Percentiles rank a stretch among this genome's conserved stretches.
Evolutionary conservation across 1,139 yeast genomes (phyloP).

Genomic region (Keqinozyma sinolaborantium): DNA sequence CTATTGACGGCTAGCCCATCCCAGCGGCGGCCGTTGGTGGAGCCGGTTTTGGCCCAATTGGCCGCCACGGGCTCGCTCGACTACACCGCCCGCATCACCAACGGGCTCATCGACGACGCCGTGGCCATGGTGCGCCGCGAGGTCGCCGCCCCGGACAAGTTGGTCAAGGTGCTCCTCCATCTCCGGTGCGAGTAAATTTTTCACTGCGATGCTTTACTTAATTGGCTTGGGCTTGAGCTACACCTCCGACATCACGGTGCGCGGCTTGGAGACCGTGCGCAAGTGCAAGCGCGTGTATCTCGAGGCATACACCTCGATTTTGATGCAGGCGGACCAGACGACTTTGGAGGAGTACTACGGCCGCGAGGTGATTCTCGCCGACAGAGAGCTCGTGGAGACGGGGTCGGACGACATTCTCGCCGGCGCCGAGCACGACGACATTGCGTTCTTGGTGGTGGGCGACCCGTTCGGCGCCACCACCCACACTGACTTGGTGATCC

Average conservation of each 20-base stretch:
- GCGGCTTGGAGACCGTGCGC: constrained; percentile 83
- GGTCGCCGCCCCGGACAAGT: constrained; percentile 17
- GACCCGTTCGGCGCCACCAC: constrained; percentile 99
- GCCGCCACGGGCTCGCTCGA: neutral
- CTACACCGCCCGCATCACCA: neutral
- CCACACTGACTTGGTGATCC: constrained; percentile 86
- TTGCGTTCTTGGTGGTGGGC: constrained; percentile 94
- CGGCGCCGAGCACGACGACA: constrained; percentile 73
- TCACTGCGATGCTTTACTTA: constrained; percentile 66
- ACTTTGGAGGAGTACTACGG: constrained; percentile 79
- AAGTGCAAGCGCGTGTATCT: constrained; percentile 84
- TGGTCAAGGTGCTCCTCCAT: constrained; percentile 13
- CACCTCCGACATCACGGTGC: constrained; percentile 86
- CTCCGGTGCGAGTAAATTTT: constrained; percentile 4
- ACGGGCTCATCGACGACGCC: constrained; percentile 15
- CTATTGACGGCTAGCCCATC: neutral
- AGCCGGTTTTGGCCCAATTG: neutral
- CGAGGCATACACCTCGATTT: constrained; percentile 92
- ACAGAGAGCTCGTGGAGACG: constrained; percentile 88
- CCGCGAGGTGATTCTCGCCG: constrained; percentile 81
- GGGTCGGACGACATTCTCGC: constrained; percentile 80
- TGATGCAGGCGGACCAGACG: constrained; percentile 84
- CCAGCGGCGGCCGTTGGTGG: neutral
- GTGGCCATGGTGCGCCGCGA: constrained; percentile 18
- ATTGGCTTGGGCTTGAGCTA: constrained; percentile 91